Base-by-base conservation (phyloP, 2,329 filamentous ascomycete species). In the Colletotrichum liaoningense region DNA sequence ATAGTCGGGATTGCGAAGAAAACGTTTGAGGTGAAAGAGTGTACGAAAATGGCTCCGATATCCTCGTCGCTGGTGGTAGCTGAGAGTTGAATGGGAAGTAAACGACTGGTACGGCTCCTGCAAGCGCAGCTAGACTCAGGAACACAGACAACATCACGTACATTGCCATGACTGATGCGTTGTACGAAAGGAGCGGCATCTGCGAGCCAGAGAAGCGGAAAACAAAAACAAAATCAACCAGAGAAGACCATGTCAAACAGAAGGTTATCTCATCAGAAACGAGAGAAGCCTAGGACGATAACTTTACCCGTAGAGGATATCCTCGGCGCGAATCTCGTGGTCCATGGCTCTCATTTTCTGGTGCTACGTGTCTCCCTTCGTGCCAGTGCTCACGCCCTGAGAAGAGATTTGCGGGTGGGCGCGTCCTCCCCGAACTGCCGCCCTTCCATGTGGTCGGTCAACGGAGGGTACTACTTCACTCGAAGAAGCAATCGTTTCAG, bases 11-110 rank as follows among this genome's bases (percentile, higher is more conserved):
- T 55, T 84, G 81, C 19, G 93, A 93, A 16, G 87, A 86, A 82
- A 97, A 97, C 0, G 95, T 97, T 52, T 91, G 91, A 19, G 87
- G 82, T 11, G 93, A 93, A 78, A 97, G 93, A 35, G 89, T 86
- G 79, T 95, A 95, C 11, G 86, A 89, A 81, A 94, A 97, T 2
- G 87, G 86, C 77, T 92, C 80, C 54, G 88, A 89, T 72, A 93
- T 86, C 76, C 93, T 89, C 24, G 94, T 95, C 66, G 95, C 92
- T 4, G 93, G 92, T 38, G 95, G 95, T 1, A 97, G 88, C 81
- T 98, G 95, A 2, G 94, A 92, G 82, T 97, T 97, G 81, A 97
- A 87, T 1, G 95, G 95, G 77, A 95, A 96, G 59, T 86, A 84
- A 60, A 87, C 79, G 28, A 81, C 78, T 12, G 89, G 89, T 22